Conservation (phyloP, 2,329 filamentous ascomycete genomes). For the Fusarium liriodendri region DNA sequence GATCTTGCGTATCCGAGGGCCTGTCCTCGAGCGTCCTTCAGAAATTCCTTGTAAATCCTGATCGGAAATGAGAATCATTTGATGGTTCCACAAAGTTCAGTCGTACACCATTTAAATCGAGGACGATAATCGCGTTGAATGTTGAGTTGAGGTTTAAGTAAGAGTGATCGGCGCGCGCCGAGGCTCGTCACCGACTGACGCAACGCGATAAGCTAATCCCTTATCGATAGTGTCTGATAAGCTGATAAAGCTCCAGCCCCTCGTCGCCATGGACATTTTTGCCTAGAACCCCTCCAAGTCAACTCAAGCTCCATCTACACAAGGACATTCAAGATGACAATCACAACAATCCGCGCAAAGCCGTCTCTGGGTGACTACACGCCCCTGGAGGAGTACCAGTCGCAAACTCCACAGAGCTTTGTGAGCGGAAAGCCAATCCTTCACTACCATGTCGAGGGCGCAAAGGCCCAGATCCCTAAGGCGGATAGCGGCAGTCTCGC, state of each 20-base stretch:
- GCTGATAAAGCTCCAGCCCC: conserved; percentile 39
- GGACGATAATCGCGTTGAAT: neutral
- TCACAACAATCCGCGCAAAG: conserved; percentile 67
- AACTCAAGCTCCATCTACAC: conserved; percentile 7
- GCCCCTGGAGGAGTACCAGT: conserved; percentile 74
- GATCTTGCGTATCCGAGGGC: neutral
- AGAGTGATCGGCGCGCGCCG: neutral
- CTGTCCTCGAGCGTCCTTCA: neutral
- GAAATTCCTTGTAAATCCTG: neutral
- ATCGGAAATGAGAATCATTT: neutral
- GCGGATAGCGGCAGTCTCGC: conserved; percentile 66
- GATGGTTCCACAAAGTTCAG: neutral
- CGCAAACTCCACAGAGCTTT: conserved; percentile 79
- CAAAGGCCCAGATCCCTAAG: conserved; percentile 68
- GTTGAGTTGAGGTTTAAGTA: neutral
- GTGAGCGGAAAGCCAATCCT: conserved; percentile 78
- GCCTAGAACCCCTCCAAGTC: conserved; percentile 35
- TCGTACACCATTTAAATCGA: neutral
- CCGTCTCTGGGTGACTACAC: conserved; percentile 71
- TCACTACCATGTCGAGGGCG: conserved; percentile 68
- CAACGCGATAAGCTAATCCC: conserved; percentile 8
- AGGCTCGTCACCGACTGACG: neutral
- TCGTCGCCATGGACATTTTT: conserved; percentile 33
- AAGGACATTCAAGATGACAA: conserved; percentile 48
- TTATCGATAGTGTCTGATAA: conserved; percentile 35